A percentile compares a stretch with the other conserved stretches of the same genome.
phyloP scores from a whole-genome alignment of 805 yeast genomes.

The Phaffomyces opuntiae region DNA sequence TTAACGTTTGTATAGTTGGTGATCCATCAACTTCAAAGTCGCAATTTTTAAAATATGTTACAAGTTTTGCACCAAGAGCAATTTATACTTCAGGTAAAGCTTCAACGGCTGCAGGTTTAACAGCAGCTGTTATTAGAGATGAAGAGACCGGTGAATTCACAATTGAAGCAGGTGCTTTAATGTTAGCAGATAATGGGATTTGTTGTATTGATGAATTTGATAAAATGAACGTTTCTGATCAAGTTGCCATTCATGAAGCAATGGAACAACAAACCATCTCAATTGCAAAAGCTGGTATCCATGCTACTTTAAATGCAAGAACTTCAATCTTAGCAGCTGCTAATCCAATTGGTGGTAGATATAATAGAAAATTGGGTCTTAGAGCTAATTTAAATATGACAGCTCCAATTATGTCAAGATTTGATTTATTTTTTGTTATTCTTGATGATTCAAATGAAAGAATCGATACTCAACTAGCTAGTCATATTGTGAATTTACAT shows the following conservation, averaged over 20 bases:
- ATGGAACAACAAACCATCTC: constrained; percentile 99
- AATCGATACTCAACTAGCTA: constrained; percentile 83
- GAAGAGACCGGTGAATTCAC: constrained; percentile 97
- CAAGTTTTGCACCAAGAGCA: constrained; percentile 86
- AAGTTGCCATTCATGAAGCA: constrained; percentile 98
- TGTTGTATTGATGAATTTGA: constrained; percentile 99
- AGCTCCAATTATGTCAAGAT: constrained; percentile 98
- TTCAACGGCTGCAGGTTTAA: constrained; percentile 96
- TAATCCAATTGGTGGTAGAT: constrained; percentile 95
- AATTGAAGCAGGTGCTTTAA: constrained; percentile 96
- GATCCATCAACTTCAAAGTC: constrained; percentile 98
- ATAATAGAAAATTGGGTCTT: constrained; percentile 78
- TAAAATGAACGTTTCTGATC: constrained; percentile 93
- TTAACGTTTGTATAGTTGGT: constrained; percentile 92
- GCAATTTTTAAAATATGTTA: constrained; percentile 89
- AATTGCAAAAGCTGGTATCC: constrained; percentile 97
- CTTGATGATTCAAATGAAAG: constrained; percentile 91
- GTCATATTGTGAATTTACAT: constrained; percentile 88
- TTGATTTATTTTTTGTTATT: constrained; percentile 90
- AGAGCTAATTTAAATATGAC: constrained; percentile 89
- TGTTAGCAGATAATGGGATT: constrained; percentile 97
- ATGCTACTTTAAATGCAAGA: constrained; percentile 94
- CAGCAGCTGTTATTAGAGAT: constrained; percentile 96
- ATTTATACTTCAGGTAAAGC: constrained; percentile 98
- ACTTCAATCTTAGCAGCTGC: constrained; percentile 98